phyloP scores from a whole-genome alignment of 1,139 yeast species.

The Sugiyamaella japonica region DNA sequence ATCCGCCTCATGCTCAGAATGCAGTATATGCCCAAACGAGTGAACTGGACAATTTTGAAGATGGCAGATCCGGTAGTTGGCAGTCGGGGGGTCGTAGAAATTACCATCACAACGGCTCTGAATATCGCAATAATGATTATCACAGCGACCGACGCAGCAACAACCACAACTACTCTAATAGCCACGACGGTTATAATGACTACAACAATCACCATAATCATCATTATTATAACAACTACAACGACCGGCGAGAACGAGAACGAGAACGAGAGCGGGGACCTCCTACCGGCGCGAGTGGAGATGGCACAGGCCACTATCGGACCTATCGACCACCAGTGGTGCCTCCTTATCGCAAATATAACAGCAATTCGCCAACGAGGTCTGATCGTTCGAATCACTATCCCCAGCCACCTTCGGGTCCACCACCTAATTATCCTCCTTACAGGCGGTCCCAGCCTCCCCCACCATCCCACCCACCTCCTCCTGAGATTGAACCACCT shows the following conservation, averaged over 20 bases:
- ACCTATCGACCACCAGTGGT: constrained; percentile 6
- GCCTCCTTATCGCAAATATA: constrained; percentile 8
- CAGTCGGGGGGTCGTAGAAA: constrained; percentile 2
- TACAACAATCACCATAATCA: background rate
- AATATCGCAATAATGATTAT: constrained; percentile 13
- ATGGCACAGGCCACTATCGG: background rate
- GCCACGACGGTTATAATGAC: background rate
- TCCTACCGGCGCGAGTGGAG: background rate
- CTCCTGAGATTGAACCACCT: constrained; percentile 8
- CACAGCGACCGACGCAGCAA: constrained; percentile 6
- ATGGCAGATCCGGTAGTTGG: constrained; percentile 2
- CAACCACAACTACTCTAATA: constrained; percentile 8
- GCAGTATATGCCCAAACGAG: constrained; percentile 9
- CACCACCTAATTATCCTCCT: constrained; percentile 20
- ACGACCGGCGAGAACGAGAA: background rate
- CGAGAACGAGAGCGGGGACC: background rate
- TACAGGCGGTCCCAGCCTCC: constrained; percentile 19
- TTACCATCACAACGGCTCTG: constrained; percentile 5
- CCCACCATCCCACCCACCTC: constrained; percentile 4
- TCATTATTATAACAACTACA: background rate
- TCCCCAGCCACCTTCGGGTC: constrained; percentile 15
- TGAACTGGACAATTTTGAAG: constrained; percentile 6
- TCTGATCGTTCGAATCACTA: constrained; percentile 9
- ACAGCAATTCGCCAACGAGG: background rate
- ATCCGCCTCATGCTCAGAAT: constrained; percentile 23